Evolutionary conservation across 2,329 filamentous ascomycete genomes (phyloP).

Genomic region (Fusarium begoniae): DNA sequence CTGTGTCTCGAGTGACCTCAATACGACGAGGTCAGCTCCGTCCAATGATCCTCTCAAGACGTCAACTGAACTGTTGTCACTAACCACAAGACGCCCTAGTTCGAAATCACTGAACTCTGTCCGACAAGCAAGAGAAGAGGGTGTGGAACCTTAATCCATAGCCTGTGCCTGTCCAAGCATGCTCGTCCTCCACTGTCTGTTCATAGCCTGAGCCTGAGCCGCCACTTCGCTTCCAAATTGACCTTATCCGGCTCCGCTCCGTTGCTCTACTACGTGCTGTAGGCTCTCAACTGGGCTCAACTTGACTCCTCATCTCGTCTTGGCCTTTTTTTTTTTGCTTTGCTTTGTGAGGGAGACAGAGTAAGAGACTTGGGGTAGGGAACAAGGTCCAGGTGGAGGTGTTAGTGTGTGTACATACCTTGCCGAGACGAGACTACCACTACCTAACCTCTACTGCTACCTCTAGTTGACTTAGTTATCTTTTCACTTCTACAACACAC

Average conservation of each 20-base stretch:
- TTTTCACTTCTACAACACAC: slow-evolving; percentile 20
- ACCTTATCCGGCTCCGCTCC: slow-evolving; percentile 34
- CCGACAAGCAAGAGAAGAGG: slow-evolving; percentile 26
- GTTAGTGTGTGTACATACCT: slow-evolving; percentile 7
- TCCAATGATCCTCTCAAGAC: slow-evolving; percentile 10
- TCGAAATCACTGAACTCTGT: slow-evolving; percentile 4
- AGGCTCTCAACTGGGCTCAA: background rate
- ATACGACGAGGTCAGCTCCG: background rate
- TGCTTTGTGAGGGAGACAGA: background rate
- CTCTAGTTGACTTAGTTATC: slow-evolving; percentile 3
- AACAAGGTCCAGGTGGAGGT: slow-evolving; percentile 22
- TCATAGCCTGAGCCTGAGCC: slow-evolving; percentile 27
- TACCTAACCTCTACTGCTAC: background rate
- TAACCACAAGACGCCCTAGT: slow-evolving; percentile 6
- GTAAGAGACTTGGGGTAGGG: slow-evolving; percentile 6
- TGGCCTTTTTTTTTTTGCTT: background rate
- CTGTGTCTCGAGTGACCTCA: slow-evolving; percentile 1
- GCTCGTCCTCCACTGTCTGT: background rate
- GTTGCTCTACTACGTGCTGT: background rate
- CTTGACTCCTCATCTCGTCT: background rate
- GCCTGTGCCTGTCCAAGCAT: background rate
- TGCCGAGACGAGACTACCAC: background rate
- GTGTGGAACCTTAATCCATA: slow-evolving; percentile 42
- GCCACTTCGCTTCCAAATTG: slow-evolving; percentile 28
- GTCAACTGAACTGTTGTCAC: slow-evolving; percentile 6